Conservation (phyloP, 305 asterid species). For the Fraxinus platypoda region DNA sequence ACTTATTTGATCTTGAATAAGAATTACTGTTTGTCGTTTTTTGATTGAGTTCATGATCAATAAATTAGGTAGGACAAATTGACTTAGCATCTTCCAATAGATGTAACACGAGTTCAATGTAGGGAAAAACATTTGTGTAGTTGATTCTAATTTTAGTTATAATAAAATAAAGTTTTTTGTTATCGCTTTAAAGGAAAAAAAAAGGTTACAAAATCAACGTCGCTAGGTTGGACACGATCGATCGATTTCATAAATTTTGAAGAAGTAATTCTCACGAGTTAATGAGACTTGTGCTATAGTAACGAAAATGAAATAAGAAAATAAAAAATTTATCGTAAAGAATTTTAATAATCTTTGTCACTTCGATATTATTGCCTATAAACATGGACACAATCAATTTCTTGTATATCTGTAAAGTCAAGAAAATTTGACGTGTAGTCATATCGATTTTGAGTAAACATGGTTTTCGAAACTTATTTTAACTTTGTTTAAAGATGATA, state of each 20-base stretch:
- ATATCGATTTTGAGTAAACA: not conserved
- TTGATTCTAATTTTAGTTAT: not conserved
- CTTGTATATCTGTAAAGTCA: not conserved
- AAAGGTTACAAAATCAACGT: not conserved
- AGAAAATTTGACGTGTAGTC: not conserved
- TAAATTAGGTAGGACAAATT: not conserved
- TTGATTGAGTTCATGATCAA: not conserved
- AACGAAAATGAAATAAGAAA: not conserved
- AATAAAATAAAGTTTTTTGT: not conserved
- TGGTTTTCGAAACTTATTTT: not conserved
- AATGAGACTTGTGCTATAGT: not conserved
- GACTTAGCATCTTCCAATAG: not conserved
- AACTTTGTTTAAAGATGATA: not conserved
- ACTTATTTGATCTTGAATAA: not conserved
- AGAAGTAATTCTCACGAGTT: not conserved
- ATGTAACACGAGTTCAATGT: not conserved
- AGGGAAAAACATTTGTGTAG: not conserved
- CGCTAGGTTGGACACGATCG: not conserved
- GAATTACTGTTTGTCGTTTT: not conserved
- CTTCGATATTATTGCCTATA: too few species aligned
- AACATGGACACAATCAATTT: not conserved
- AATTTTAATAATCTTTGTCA: not conserved
- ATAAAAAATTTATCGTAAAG: too few species aligned
- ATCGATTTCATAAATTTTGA: too few species aligned
- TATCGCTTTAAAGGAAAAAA: not conserved